phyloP scores from a whole-genome alignment of 2,329 filamentous ascomycete species.

The Metarhizium rileyi region DNA sequence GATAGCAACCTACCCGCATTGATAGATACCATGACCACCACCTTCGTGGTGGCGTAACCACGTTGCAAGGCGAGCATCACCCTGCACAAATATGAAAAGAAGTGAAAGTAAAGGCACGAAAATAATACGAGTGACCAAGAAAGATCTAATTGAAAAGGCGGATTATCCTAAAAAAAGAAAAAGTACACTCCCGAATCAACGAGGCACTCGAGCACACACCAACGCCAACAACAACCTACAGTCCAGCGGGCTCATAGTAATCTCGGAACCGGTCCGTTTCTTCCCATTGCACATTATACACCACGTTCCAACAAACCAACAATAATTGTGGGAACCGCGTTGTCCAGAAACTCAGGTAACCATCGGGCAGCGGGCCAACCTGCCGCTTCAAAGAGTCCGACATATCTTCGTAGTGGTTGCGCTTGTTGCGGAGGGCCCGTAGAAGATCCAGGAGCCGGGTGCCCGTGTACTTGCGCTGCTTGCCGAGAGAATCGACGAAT shows the following conservation, averaged over 20 bases:
- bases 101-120: no score
- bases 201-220: no score
- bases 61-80: no score
- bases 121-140: no score
- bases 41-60: no score
- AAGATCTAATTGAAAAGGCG: no score
- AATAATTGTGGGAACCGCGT: conserved; percentile 67
- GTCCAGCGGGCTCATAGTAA: conserved; percentile 50
- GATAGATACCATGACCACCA: no score
- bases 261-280: conserved; percentile 57
- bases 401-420: conserved; percentile 97
- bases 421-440: conserved; percentile 86
- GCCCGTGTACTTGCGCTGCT: conserved; percentile 91
- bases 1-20: no score
- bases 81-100: no score
- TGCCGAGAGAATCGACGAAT: conserved; percentile 83
- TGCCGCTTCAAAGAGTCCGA: conserved; percentile 59
- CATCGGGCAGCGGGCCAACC: conserved; percentile 67
- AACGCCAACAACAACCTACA: conserved; percentile 16
- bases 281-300: conserved; percentile 57
- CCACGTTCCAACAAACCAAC: conserved; percentile 67
- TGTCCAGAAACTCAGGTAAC: conserved; percentile 79
- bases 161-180: not conserved
- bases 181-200: no score
- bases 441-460: conserved; percentile 75